Percentiles rank a stretch among this genome's conserved stretches.
These are phyloP conservation scores for Brassica nigra DNA, from an alignment of 345 rosid species.

Conservation along the genomic window DNA sequence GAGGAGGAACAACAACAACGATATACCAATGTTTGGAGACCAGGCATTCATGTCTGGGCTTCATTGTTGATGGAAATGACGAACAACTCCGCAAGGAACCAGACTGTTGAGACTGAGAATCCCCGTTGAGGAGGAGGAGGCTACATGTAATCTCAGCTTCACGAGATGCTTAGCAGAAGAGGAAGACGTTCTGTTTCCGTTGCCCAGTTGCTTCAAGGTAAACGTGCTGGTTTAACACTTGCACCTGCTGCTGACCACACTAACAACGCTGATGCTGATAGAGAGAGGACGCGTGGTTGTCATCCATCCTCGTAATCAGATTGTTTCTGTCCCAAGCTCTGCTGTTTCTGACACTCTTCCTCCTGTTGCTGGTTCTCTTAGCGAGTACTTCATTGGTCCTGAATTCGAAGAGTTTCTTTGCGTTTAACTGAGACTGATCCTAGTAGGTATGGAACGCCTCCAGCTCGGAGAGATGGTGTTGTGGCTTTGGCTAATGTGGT, in stretches of 20 bases:
- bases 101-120: constrained; percentile 34
- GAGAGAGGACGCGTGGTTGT: constrained; percentile 47
- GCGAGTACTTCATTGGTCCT: constrained; percentile 85
- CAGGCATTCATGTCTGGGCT: constrained; percentile 60
- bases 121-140: constrained; percentile 32
- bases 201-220: constrained; percentile 68
- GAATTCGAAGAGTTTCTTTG: constrained; percentile 75
- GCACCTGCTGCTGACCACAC: constrained; percentile 46
- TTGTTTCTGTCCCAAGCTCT: constrained; percentile 59
- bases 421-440: constrained; percentile 89
- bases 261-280: constrained; percentile 27
- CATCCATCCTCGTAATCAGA: constrained; percentile 52
- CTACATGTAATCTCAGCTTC: constrained; percentile 60
- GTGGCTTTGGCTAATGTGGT: constrained; percentile 65
- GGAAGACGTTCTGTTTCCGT: constrained; percentile 67
- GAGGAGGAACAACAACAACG: constrained; percentile 15
- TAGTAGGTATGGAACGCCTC: constrained; percentile 80
- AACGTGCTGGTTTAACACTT: constrained; percentile 61
- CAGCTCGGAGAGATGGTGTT: constrained; percentile 73
- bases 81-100: constrained; percentile 50
- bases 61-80: constrained; percentile 78
- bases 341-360: constrained; percentile 42
- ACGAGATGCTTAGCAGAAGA: constrained; percentile 60
- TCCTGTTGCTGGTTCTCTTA: constrained; percentile 49
- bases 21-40: constrained; percentile 37